Conservation (phyloP, 1,139 yeast species). For the Sugiyamaella xylanicola region DNA sequence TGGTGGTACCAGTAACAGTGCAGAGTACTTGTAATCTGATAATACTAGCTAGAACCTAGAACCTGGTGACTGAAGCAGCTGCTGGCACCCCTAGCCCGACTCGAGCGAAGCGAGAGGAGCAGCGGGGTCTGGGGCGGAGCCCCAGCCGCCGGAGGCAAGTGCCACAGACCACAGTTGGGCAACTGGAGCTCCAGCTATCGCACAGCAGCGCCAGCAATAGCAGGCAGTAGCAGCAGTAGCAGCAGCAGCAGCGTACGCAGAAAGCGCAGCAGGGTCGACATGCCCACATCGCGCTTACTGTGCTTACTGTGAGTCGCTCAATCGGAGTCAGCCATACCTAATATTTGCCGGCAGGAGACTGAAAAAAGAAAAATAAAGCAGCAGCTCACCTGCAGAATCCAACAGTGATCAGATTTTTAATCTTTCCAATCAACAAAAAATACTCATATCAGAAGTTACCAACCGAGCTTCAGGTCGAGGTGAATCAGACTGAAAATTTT, state of each 20-base stretch:
- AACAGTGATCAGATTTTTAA: background rate
- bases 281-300: too few species aligned
- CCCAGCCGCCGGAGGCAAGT: too few species aligned
- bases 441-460: background rate
- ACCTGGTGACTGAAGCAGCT: too few species aligned
- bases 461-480: background rate
- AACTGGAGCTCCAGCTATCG: background rate
- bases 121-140: too few species aligned
- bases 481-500: background rate
- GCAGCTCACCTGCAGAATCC: background rate
- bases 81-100: too few species aligned
- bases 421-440: background rate
- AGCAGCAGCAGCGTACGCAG: conserved; percentile 3
- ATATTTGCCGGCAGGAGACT: background rate
- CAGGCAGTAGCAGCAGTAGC: conserved; percentile 7
- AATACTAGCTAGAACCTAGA: too few species aligned
- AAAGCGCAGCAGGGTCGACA: background rate
- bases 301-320: too few species aligned
- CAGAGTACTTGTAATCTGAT: too few species aligned
- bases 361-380: background rate
- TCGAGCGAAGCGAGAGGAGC: too few species aligned
- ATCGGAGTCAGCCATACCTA: background rate
- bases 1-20: background rate
- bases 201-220: background rate
- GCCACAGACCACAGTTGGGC: too few species aligned